Conservation (phyloP, 1,284 basidiomycete species). For the Austroboletus novae-zelandiae region DNA sequence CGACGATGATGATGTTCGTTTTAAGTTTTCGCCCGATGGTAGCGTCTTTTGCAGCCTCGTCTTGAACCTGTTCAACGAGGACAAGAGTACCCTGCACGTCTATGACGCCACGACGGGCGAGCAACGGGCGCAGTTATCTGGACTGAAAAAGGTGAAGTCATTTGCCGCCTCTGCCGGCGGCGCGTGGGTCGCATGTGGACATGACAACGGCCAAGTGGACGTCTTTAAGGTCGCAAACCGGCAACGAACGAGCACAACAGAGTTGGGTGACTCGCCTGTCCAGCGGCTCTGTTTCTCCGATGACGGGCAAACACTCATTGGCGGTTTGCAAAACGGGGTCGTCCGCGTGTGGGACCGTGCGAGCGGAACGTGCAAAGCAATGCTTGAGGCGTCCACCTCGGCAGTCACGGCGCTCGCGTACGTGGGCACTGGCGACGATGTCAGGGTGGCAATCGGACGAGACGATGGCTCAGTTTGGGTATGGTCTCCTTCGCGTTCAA, state of each 20-base stretch:
- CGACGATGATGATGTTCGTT: background rate
- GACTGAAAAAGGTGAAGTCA: slow-evolving; percentile 10
- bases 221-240: slow-evolving; percentile 8
- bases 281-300: slow-evolving; percentile 11
- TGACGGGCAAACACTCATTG: slow-evolving; percentile 10
- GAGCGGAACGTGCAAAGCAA: slow-evolving; percentile 14
- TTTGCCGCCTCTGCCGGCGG: slow-evolving; percentile 12
- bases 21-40: slow-evolving; percentile 19
- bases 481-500: slow-evolving; percentile 19
- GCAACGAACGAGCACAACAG: background rate
- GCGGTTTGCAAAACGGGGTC: slow-evolving; percentile 12
- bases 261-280: background rate
- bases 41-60: slow-evolving; percentile 7
- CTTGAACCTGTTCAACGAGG: background rate
- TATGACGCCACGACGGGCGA: slow-evolving; percentile 14
- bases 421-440: background rate
- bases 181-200: slow-evolving; percentile 11
- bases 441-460: slow-evolving; percentile 13
- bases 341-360: slow-evolving; percentile 19
- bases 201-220: slow-evolving; percentile 7
- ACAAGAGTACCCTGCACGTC: slow-evolving; percentile 13
- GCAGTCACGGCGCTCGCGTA: slow-evolving; percentile 17
- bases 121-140: slow-evolving; percentile 7
- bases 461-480: slow-evolving; percentile 18
- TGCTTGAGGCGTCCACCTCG: slow-evolving; percentile 2